Evolutionary conservation across 1,284 basidiomycete genomes (phyloP), one percentile per base, ranked within the genome.

Genomic region (Fomitopsis palustris): DNA sequence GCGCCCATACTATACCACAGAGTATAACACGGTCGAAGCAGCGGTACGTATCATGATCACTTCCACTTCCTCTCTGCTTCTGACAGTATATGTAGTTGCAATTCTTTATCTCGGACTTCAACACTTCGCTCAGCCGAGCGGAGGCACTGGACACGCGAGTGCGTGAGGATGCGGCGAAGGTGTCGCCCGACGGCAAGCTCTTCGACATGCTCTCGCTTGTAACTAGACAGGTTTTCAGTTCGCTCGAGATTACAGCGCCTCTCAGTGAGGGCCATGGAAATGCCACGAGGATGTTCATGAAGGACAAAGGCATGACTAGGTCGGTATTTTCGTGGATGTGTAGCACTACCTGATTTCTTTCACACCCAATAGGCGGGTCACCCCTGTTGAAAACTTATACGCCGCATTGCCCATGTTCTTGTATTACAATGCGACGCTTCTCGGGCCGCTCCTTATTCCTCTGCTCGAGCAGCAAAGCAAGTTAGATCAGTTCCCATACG

Each of bases 371-470:
- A 69, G 67, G n/a, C 64, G 68, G 21, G 63, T 68, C 3, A 82
- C 78, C 59, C 77, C 81, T 1, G 79, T 82, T 3, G 81, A 84
- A 58, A 72, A 72, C 2, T 68, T 85, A 6, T 83, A 77, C 59
- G 45, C 45, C n/a, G 45, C 45, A 3, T n/a, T 49, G 45, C 45
- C 45, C 5, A 49, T 49, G 45, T 49, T 49, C 45, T 25, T 49
- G n/a, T 29, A 49, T 25, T 31, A 16, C 45, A 49, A 49, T 25
- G 45, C 45, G 0, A 72, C 70, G 12, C 64, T 80, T 25, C 75
- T 70, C 6, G 73, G 73, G 0, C 67, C 70, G 16, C 69, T 83
- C 1, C 70, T 84, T 17, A 69, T 76, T 21, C 80, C 82, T 3
- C 68, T 82, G 2, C 69, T 83, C 17, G 73, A 76, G n/a, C 76